Conservation (phyloP, 179 eudicot genomes). For the Camellia oleifera region DNA sequence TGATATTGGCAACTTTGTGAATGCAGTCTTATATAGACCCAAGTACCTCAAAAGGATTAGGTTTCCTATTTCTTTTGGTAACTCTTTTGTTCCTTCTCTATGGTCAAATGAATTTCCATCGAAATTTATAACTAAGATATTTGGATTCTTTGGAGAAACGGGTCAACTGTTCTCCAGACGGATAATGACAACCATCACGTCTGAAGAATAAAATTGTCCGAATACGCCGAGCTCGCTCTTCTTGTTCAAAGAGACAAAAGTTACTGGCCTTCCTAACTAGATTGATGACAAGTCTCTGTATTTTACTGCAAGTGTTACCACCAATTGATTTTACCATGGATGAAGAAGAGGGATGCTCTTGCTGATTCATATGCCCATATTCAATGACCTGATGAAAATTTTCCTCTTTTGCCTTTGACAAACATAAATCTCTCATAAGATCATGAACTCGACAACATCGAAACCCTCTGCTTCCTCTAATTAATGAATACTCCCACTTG, state of each 20-base stretch:
- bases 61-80: too few species aligned
- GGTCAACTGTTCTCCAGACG: background rate
- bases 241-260: background rate
- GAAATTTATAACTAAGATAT: conserved; percentile 12
- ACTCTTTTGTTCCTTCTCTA: too few species aligned
- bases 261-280: background rate
- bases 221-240: background rate
- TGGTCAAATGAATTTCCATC: too few species aligned
- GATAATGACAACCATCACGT: too few species aligned
- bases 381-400: background rate
- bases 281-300: background rate
- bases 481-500: background rate
- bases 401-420: conserved; percentile 13
- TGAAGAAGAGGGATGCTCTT: background rate
- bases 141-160: background rate
- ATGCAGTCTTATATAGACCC: background rate
- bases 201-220: background rate
- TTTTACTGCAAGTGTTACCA: background rate
- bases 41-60: too few species aligned
- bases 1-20: background rate
- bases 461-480: background rate
- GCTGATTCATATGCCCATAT: background rate
- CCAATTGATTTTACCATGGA: background rate
- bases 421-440: conserved; percentile 17
- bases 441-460: conserved; percentile 14